Percentiles rank a stretch among this genome's conserved stretches.
These are phyloP conservation scores for Candolleomyces aberdarensis DNA, from an alignment of 768 basidiomycete species.

Conservation along the genomic window DNA sequence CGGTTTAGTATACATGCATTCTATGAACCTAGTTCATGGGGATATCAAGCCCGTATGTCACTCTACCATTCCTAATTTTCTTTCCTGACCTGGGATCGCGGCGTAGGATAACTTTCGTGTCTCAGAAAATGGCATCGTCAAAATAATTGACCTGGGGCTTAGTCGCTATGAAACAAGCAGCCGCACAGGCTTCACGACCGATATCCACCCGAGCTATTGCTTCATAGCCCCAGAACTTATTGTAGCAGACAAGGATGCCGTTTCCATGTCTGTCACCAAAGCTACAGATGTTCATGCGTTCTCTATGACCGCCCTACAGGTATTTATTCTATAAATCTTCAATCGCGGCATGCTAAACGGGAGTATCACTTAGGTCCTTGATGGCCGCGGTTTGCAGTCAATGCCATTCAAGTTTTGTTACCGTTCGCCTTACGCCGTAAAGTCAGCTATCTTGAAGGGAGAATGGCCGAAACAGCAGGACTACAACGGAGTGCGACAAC, in stretches of 20 bases:
- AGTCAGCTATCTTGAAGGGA: too few relatives aligned
- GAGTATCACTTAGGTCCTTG: too few relatives aligned
- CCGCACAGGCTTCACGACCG: background rate
- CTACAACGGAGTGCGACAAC: too few relatives aligned
- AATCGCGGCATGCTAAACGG: too few relatives aligned
- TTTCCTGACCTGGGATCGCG: background rate
- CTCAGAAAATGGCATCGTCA: background rate
- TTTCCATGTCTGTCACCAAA: background rate
- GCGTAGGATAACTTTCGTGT: background rate
- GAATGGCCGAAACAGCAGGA: too few relatives aligned
- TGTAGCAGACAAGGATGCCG: background rate
- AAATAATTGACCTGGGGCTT: background rate
- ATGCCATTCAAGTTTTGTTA: too few relatives aligned
- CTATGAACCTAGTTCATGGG: background rate
- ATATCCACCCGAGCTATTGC: background rate
- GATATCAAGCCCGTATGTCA: background rate
- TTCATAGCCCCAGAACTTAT: background rate
- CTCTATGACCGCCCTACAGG: background rate
- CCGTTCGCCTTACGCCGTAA: too few relatives aligned
- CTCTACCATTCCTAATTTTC: background rate
- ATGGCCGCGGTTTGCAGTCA: too few relatives aligned
- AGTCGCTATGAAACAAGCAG: background rate
- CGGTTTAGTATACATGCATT: background rate
- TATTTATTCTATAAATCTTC: background rate
- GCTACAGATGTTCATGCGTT: background rate